Percentiles rank a stretch among this genome's conserved stretches.
phyloP scores from a whole-genome alignment of 345 rosid genomes.

The Moricandia arvensis region DNA sequence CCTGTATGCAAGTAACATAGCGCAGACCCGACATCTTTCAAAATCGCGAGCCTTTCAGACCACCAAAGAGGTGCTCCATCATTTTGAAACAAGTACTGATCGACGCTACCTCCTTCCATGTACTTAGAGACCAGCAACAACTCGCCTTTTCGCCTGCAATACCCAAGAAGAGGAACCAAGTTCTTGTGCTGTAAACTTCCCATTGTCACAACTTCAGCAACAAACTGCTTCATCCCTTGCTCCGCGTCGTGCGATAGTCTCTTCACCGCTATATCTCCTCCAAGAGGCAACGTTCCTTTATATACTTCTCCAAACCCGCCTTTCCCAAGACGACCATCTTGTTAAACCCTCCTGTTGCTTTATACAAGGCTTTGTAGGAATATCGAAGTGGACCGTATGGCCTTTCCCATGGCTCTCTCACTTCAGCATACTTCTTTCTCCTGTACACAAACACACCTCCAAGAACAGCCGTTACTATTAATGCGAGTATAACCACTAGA shows the following conservation, averaged over 20 bases:
- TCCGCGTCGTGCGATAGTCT: conserved; percentile 46
- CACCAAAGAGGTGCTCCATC: neutral
- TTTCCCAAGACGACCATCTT: conserved; percentile 44
- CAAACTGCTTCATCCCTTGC: conserved; percentile 13
- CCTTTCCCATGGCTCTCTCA: conserved; percentile 57
- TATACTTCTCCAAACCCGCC: conserved; percentile 65
- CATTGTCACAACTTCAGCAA: neutral
- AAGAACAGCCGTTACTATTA: neutral
- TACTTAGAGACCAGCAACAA: conserved; percentile 50
- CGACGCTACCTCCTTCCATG: conserved; percentile 49
- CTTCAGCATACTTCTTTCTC: conserved; percentile 51
- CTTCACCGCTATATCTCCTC: conserved; percentile 52
- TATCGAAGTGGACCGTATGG: conserved; percentile 53
- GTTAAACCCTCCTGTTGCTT: conserved; percentile 59
- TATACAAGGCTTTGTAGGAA: conserved; percentile 47
- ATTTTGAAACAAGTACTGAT: neutral
- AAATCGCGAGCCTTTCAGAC: neutral
- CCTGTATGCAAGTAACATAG: neutral
- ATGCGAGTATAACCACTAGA: conserved; percentile 17
- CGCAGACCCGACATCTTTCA: neutral
- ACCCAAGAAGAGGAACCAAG: conserved; percentile 38
- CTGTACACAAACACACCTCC: conserved; percentile 21
- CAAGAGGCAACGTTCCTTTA: conserved; percentile 41
- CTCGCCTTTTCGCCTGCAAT: conserved; percentile 49
- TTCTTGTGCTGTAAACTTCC: neutral